Percentiles rank a stretch among this genome's conserved stretches.
phyloP scores from a whole-genome alignment of 202 grass and related monocot species.

The Zoysia matrella region DNA sequence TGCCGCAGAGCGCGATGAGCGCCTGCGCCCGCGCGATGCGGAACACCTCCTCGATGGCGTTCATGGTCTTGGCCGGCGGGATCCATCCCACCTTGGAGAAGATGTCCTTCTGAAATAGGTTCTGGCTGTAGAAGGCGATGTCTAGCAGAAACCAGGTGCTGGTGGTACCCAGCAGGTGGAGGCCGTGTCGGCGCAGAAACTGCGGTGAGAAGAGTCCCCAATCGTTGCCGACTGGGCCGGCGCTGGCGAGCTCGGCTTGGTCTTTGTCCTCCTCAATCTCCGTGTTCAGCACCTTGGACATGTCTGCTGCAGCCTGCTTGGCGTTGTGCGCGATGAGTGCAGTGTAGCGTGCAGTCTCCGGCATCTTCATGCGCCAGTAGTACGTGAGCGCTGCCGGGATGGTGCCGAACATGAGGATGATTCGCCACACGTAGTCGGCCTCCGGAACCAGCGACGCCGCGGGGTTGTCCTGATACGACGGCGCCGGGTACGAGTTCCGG shows the following conservation, averaged over 20 bases:
- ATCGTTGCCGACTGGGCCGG: neutral
- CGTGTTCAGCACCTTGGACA: constrained; percentile 55
- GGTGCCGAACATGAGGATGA: constrained; percentile 66
- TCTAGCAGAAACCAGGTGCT: too few species aligned
- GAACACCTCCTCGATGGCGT: too few species aligned
- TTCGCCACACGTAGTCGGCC: constrained; percentile 62
- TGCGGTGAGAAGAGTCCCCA: constrained; percentile 63
- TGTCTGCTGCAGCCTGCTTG: constrained; percentile 58
- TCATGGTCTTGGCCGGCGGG: too few species aligned
- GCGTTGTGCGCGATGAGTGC: constrained; percentile 56
- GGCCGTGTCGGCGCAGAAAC: constrained; percentile 55
- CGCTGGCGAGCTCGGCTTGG: neutral
- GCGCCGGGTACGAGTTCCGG: constrained; percentile 44
- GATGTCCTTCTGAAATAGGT: too few species aligned
- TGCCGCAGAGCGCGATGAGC: too few species aligned
- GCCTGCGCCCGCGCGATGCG: too few species aligned
- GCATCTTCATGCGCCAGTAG: constrained; percentile 49
- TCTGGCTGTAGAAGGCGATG: too few species aligned
- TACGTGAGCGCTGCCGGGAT: constrained; percentile 45
- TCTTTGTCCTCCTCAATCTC: constrained; percentile 39
- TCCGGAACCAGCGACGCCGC: neutral
- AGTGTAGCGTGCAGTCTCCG: constrained; percentile 63
- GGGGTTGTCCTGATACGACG: constrained; percentile 41
- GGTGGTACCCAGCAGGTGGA: constrained; percentile 48
- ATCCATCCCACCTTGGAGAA: too few species aligned